phyloP scores from a whole-genome alignment of 2,329 filamentous ascomycete genomes.

The Podosphaera aphanis region DNA sequence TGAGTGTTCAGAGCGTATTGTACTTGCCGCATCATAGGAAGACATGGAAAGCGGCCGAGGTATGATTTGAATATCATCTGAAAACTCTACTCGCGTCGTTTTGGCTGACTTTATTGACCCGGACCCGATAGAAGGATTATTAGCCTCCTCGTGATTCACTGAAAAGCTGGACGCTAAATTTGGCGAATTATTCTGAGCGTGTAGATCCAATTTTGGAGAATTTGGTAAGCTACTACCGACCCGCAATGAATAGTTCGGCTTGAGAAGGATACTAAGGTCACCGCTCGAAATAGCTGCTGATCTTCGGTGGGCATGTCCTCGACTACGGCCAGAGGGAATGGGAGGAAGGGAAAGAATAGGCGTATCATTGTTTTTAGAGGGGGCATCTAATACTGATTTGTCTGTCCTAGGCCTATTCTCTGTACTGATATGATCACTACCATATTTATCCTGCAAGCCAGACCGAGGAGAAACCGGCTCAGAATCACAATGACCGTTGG shows the following conservation, averaged over 20 bases:
- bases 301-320: constrained; percentile 58
- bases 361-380: constrained; percentile 43
- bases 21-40: constrained; percentile 66
- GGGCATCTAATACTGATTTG: constrained; percentile 32
- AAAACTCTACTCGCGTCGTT: constrained; percentile 55
- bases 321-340: constrained; percentile 25
- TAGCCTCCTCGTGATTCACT: background rate
- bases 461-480: constrained; percentile 30
- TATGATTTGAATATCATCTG: constrained; percentile 64
- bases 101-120: constrained; percentile 14
- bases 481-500: constrained; percentile 5
- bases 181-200: constrained; percentile 3
- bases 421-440: constrained; percentile 70
- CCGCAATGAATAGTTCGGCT: constrained; percentile 14
- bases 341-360: constrained; percentile 20
- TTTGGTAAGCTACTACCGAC: constrained; percentile 18
- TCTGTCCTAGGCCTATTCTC: constrained; percentile 25
- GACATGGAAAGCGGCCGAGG: constrained; percentile 62
- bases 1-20: constrained; percentile 40
- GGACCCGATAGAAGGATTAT: background rate
- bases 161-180: background rate
- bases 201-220: constrained; percentile 20
- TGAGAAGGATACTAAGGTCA: constrained; percentile 49
- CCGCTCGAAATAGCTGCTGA: constrained; percentile 57
- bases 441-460: constrained; percentile 47